Evolutionary conservation across 352 stramenopile species (phyloP).

Genomic region (Phytophthora rubi): DNA sequence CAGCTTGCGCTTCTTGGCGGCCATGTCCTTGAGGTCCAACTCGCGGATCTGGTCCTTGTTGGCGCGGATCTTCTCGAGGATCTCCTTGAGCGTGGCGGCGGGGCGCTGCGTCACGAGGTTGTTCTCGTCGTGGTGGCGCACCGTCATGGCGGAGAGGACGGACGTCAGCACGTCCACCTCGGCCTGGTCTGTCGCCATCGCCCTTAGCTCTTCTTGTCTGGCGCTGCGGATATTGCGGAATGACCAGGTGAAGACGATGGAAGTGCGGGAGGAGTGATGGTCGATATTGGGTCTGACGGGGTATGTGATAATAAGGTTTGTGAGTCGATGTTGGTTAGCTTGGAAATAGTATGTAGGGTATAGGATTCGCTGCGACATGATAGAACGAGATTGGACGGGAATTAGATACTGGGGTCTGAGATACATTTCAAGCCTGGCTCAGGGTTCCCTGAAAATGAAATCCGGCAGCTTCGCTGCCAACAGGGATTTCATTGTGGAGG

Average conservation of each 20-base stretch:
- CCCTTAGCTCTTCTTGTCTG: background rate
- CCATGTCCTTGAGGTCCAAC: constrained; percentile 64
- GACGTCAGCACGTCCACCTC: constrained; percentile 40
- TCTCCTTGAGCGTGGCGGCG: constrained; percentile 51
- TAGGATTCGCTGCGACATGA: background rate
- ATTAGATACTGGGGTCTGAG: background rate
- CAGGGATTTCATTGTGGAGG: no score
- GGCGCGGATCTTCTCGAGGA: constrained; percentile 59
- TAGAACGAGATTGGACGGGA: background rate
- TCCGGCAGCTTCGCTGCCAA: no score
- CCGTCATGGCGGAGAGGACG: constrained; percentile 48
- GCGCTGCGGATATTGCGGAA: constrained; percentile 12
- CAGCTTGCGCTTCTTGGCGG: constrained; percentile 53
- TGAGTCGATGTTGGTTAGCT: background rate
- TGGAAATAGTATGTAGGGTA: background rate
- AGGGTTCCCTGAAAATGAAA: background rate
- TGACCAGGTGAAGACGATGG: constrained; percentile 13
- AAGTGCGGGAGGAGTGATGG: constrained; percentile 15
- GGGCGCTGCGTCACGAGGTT: constrained; percentile 48
- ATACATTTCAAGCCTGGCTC: background rate
- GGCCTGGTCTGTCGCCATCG: constrained; percentile 23
- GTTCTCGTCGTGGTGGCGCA: constrained; percentile 39
- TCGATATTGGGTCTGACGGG: background rate
- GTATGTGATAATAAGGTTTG: background rate
- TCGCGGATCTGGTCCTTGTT: constrained; percentile 65